A percentile compares a stretch with the other conserved stretches of the same genome.
Evolutionary conservation across 768 basidiomycete species (phyloP).

Genomic region (Cystoderma amianthinum): DNA sequence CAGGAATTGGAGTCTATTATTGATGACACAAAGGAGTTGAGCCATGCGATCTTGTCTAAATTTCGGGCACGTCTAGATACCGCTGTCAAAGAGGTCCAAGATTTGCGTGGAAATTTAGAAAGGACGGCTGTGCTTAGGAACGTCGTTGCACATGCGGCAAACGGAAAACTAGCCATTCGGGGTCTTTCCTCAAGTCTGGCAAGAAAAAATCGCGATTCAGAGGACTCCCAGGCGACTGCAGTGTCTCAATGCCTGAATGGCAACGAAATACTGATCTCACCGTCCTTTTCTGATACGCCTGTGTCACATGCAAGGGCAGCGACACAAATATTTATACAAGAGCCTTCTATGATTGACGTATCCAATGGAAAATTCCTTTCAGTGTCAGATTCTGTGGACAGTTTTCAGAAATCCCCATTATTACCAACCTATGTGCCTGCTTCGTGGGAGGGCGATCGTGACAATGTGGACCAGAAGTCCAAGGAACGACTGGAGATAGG

Average conservation of each 20-base stretch:
- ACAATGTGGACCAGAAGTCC: too few relatives aligned
- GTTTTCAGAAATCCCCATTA: not conserved
- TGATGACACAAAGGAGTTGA: slow-evolving; percentile 38
- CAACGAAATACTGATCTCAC: not conserved
- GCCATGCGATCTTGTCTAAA: slow-evolving; percentile 37
- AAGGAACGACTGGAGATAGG: too few relatives aligned
- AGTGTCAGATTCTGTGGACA: too few relatives aligned
- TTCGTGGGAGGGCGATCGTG: not conserved
- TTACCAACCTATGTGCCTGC: not conserved
- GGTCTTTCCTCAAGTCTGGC: slow-evolving; percentile 23
- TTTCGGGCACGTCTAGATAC: slow-evolving; percentile 51
- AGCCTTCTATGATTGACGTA: too few relatives aligned
- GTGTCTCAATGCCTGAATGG: slow-evolving; percentile 21
- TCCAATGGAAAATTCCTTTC: too few relatives aligned
- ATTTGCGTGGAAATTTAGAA: slow-evolving; percentile 36
- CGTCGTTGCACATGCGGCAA: slow-evolving; percentile 33
- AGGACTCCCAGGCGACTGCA: slow-evolving; percentile 55
- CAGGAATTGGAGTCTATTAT: slow-evolving; percentile 37
- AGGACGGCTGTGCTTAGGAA: slow-evolving; percentile 37
- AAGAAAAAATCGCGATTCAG: slow-evolving; percentile 47
- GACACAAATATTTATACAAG: too few relatives aligned
- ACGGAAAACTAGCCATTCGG: slow-evolving; percentile 30
- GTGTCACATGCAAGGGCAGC: too few relatives aligned
- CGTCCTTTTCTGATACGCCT: too few relatives aligned
- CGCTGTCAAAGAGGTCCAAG: slow-evolving; percentile 38